Evolutionary conservation across 768 basidiomycete species (phyloP), one percentile per base, ranked within the genome.

Genomic region (Gymnopilus junonius): DNA sequence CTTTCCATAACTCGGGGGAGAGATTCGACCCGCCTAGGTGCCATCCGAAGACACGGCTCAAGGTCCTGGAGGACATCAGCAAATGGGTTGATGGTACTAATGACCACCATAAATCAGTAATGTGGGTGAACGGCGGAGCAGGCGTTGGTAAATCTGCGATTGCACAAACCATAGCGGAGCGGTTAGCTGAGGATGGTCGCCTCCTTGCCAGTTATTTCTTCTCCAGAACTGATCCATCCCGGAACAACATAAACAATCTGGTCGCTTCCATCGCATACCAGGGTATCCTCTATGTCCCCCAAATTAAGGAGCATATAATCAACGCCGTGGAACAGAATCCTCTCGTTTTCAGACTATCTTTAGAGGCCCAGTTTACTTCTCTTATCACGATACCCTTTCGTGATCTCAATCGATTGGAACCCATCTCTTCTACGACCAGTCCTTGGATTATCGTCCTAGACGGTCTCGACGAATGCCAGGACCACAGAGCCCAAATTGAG

Each of bases 391-490:
- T 15, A 6, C 65, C 65, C 17, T 21, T 62, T 6, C n/a, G 29
- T 25, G 17, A 6, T 37, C 43, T 46, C 4, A 25, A n/a, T 29
- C 51, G 12, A 37, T 31, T 31, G 6, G 29, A 17, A 3, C n/a
- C 15, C 7, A 17, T 17, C 17, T 10, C 23, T 7, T 23, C 12
- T 2, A 8, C 11, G 17, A 10, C 6, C 2, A 14, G n/a, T 23
- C 45, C 61, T 15, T 34, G 53, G 7, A 4, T 63, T 2, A 12
- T 66, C 27, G 37, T 66, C 27, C 57, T 66, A 4, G 65, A 66
- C n/a, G 65, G 65, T 2, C 42, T 66, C 3, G 65, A 66, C 45
- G 65, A 66, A 43, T 66, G 65, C 20, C n/a, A 27, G 8, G 45
- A 48, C 17, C 40, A 1, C 7, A 42, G n/a, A 6, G 14, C 7